Base-by-base conservation (phyloP, 1,139 yeast species). In the Candida mesenterica region DNA sequence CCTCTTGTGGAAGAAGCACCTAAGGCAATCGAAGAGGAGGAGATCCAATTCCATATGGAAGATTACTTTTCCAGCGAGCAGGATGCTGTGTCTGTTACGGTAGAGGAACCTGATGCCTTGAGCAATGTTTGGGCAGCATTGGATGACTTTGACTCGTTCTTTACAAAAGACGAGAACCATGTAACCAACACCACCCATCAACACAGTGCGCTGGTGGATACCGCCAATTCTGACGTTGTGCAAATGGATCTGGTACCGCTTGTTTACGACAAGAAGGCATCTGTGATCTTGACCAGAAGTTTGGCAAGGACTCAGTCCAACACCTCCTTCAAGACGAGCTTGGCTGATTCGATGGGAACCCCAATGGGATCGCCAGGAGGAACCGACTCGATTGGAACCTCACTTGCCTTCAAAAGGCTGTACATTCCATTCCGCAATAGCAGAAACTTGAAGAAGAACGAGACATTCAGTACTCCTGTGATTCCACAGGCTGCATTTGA, bases 91-190 rank as follows among this genome's bases (percentile, higher is more conserved):
- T 68, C 68, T 1, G 63, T 61, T 4, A 68, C 72, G 5, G 72
- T 72, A 15, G 79, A 68, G 8, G 89, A 82, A 39, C 82, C 75
- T 3, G 85, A 78, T 42, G 88, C 86, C 0, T 72, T 92, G 52
- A 88, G 95, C 55, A 88, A 89, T 52, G 89, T 92, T 84, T 85
- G 96, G 82, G 96, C 96, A 0, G 95, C 95, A n/a, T 68, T 92
- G 43, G 97, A 90, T 52, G 95, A 89, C 52, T 73, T 92, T 47
- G 97, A 92, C 57, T 82, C 92, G 9, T 92, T 92, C 56, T 92
- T 92, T 62, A 86, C 96, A 0, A 83, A 81, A 36, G 94, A 84
- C 38, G 59, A 33, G 13, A 29, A 29, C 16, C 18, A 14, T 13
- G 15, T 30, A 10, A 62, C 15, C 62, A 65, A 25, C 56, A 50